Conservation (phyloP, 2,329 filamentous ascomycete species). For the Dendrostoma leiphaemia region DNA sequence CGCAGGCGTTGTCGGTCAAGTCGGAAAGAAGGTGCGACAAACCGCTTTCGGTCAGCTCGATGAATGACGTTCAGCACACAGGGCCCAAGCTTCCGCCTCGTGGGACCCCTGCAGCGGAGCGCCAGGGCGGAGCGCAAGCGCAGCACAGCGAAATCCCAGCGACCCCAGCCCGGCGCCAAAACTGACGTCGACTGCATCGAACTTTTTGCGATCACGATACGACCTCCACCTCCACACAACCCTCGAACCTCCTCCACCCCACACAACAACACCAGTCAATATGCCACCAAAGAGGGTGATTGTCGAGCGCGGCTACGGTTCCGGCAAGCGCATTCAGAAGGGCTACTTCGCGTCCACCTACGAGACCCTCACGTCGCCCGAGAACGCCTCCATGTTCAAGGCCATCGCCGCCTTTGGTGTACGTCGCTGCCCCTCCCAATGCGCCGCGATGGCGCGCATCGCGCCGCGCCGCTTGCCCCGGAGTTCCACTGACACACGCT, state of each 20-base stretch:
- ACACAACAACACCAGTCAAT: slow-evolving; percentile 23
- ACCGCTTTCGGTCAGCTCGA: background rate
- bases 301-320: slow-evolving; percentile 45
- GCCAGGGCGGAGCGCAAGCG: background rate
- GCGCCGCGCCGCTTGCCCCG: background rate
- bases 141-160: slow-evolving; percentile 3
- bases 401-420: slow-evolving; percentile 61
- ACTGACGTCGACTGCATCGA: slow-evolving; percentile 15
- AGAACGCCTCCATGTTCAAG: slow-evolving; percentile 63
- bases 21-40: background rate
- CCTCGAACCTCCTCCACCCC: slow-evolving; percentile 22
- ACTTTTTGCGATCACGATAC: slow-evolving; percentile 9
- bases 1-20: background rate
- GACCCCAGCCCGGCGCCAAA: too few species aligned
- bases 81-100: background rate
- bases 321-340: slow-evolving; percentile 42
- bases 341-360: slow-evolving; percentile 55
- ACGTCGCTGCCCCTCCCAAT: slow-evolving; percentile 30
- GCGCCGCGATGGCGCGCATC: too few species aligned
- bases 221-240: slow-evolving; percentile 6
- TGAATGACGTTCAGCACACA: slow-evolving; percentile 1
- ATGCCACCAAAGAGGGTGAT: slow-evolving; percentile 66
- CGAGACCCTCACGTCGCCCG: slow-evolving; percentile 56
- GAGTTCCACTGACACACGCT: too few species aligned
- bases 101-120: background rate